Percentiles rank a stretch among this genome's conserved stretches.
Conservation (phyloP, 2,329 filamentous ascomycete genomes). For the Verticillium tricorpus region DNA sequence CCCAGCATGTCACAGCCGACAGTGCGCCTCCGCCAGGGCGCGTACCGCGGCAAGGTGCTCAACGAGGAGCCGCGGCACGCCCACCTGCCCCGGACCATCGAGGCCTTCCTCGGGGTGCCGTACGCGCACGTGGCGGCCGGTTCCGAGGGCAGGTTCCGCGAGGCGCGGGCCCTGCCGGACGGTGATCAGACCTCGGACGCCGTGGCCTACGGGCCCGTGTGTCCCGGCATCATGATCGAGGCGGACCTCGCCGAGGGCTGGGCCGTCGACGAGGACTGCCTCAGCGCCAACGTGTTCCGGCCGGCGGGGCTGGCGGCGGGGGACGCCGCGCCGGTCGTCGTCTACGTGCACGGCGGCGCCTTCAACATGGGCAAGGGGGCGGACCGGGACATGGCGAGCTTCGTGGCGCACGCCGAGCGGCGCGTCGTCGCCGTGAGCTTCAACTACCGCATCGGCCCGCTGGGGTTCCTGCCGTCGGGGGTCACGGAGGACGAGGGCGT, state of each 20-base stretch:
- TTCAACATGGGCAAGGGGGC: constrained; percentile 52
- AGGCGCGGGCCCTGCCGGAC: constrained; percentile 27
- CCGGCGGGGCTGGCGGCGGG: constrained; percentile 13
- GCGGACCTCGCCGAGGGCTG: constrained; percentile 18
- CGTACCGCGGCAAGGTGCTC: constrained; percentile 31
- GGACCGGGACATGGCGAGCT: constrained; percentile 56
- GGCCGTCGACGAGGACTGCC: constrained; percentile 44
- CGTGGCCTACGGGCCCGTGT: constrained; percentile 30
- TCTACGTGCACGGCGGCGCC: constrained; percentile 60
- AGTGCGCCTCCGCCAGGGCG: constrained; percentile 30
- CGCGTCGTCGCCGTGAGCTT: constrained; percentile 56
- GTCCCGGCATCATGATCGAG: constrained; percentile 20
- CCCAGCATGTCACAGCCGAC: not conserved
- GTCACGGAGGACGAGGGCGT: constrained; percentile 48
- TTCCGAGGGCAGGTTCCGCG: constrained; percentile 40
- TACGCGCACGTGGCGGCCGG: constrained; percentile 39
- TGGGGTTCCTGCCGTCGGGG: constrained; percentile 64
- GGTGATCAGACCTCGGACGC: constrained; percentile 24
- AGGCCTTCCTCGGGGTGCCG: constrained; percentile 45
- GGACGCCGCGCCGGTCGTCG: constrained; percentile 37
- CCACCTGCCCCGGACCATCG: constrained; percentile 33
- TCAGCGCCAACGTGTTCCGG: constrained; percentile 48
- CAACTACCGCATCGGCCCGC: constrained; percentile 59
- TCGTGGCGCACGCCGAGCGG: constrained; percentile 50
- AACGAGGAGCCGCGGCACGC: constrained; percentile 11